Percentiles rank a stretch among this genome's conserved stretches.
Conservation (phyloP, 1,284 basidiomycete genomes). For the Ustilago sp. region DNA sequence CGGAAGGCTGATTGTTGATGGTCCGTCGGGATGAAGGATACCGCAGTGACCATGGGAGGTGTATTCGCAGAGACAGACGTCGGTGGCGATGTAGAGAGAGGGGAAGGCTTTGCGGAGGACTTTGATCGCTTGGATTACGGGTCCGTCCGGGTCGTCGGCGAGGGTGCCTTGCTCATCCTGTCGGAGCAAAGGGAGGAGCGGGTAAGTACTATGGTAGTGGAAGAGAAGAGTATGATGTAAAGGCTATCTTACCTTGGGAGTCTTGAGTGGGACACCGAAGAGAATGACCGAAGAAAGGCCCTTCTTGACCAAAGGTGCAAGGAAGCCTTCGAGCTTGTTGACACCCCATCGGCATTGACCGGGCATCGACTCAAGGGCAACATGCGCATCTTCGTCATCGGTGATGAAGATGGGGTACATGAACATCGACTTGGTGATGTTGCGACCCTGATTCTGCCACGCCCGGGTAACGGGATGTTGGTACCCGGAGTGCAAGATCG, state of each 20-base stretch:
- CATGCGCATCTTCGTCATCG: slow-evolving; percentile 58
- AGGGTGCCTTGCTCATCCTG: slow-evolving; percentile 86
- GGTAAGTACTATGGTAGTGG: neutral
- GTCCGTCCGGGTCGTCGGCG: slow-evolving; percentile 89
- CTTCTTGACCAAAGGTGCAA: slow-evolving; percentile 87
- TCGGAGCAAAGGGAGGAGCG: neutral
- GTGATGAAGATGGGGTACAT: slow-evolving; percentile 69
- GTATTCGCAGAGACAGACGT: slow-evolving; percentile 99
- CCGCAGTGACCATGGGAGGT: slow-evolving; percentile 98
- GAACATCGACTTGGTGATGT: slow-evolving; percentile 63
- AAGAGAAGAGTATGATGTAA: neutral
- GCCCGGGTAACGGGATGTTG: slow-evolving; percentile 60
- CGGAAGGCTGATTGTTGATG: slow-evolving; percentile 73
- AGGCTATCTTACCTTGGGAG: slow-evolving; percentile 77
- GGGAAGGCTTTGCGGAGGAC: slow-evolving; percentile 84
- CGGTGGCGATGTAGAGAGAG: slow-evolving; percentile 78
- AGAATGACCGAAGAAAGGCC: slow-evolving; percentile 92
- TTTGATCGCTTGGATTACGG: slow-evolving; percentile 90
- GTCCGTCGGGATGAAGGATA: slow-evolving; percentile 78
- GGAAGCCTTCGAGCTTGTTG: slow-evolving; percentile 87
- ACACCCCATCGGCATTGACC: slow-evolving; percentile 80
- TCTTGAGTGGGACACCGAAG: slow-evolving; percentile 91
- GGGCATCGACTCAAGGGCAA: slow-evolving; percentile 60
- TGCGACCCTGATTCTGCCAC: slow-evolving; percentile 58
- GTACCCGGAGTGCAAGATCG: slow-evolving; percentile 64